Percentiles rank a stretch among this genome's conserved stretches.
phyloP scores from a whole-genome alignment of 805 yeast genomes.

The Starmerella stellata region DNA sequence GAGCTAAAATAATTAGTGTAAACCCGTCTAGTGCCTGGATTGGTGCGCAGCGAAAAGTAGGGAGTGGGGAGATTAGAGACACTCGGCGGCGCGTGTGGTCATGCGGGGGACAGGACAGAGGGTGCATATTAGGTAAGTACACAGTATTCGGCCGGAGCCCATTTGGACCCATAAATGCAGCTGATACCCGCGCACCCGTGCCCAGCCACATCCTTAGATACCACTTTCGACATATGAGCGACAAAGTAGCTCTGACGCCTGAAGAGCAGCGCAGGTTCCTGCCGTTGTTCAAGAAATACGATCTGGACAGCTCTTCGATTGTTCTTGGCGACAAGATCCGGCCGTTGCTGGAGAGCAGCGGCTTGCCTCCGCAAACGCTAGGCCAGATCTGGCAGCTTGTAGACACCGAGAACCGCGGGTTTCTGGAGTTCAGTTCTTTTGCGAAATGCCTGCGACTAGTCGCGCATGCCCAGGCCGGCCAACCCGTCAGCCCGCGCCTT shows the following conservation, averaged over 20 bases:
- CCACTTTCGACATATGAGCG: constrained; percentile 7
- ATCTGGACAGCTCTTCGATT: constrained; percentile 57
- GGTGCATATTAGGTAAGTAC: too few relatives aligned
- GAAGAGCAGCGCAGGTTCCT: constrained; percentile 64
- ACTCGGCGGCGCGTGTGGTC: too few relatives aligned
- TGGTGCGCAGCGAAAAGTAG: too few relatives aligned
- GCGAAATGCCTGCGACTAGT: constrained; percentile 74
- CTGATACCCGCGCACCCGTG: too few relatives aligned
- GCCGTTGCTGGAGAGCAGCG: constrained; percentile 66
- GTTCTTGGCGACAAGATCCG: constrained; percentile 81
- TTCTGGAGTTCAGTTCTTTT: constrained; percentile 62
- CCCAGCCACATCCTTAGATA: too few relatives aligned
- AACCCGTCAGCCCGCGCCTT: constrained; percentile 35
- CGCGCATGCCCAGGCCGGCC: constrained; percentile 69
- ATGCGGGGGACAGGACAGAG: too few relatives aligned
- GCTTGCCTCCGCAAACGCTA: constrained; percentile 54
- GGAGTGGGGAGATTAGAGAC: too few relatives aligned
- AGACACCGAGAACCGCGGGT: constrained; percentile 79
- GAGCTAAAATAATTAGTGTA: too few relatives aligned
- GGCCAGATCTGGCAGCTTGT: constrained; percentile 92
- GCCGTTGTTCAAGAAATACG: constrained; percentile 61
- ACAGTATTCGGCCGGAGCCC: too few relatives aligned
- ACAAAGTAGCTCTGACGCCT: constrained; percentile 29
- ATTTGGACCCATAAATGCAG: too few relatives aligned
- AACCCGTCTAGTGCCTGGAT: too few relatives aligned